These are phyloP conservation scores for Russula griseocarnosa DNA, from an alignment of 768 basidiomycete species.

Conservation along the genomic window DNA sequence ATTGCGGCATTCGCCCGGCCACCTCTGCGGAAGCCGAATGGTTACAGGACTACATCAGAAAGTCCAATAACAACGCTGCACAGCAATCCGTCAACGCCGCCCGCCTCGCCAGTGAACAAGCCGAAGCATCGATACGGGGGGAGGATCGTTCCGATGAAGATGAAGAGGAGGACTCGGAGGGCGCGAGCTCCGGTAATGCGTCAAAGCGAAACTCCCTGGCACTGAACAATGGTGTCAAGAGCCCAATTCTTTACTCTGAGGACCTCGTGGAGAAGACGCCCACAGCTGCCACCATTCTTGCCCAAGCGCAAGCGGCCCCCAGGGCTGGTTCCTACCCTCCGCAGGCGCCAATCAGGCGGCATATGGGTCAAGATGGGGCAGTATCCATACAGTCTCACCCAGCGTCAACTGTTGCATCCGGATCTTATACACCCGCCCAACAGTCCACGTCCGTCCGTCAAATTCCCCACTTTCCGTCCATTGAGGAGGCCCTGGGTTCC, in stretches of 20 bases:
- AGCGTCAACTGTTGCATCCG: slow-evolving; percentile 43
- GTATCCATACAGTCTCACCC: slow-evolving; percentile 47
- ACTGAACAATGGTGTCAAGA: slow-evolving; percentile 60
- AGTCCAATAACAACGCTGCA: slow-evolving; percentile 81
- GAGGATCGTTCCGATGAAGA: slow-evolving; percentile 81
- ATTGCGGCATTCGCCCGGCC: slow-evolving; percentile 91
- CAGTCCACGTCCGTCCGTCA: slow-evolving; percentile 65
- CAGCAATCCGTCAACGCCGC: slow-evolving; percentile 73
- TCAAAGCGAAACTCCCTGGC: slow-evolving; percentile 74
- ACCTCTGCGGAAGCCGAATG: slow-evolving; percentile 88
- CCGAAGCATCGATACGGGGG: slow-evolving; percentile 53
- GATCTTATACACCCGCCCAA: slow-evolving; percentile 45
- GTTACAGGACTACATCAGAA: slow-evolving; percentile 87
- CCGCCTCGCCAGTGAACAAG: slow-evolving; percentile 64
- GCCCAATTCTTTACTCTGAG: slow-evolving; percentile 48
- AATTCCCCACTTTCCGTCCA: slow-evolving; percentile 75
- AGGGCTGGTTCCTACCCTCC: slow-evolving; percentile 54
- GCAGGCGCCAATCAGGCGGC: slow-evolving; percentile 75
- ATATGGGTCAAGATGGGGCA: slow-evolving; percentile 50
- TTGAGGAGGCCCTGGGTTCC: slow-evolving; percentile 77
- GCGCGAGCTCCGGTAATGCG: slow-evolving; percentile 52
- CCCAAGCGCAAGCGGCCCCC: slow-evolving; percentile 70
- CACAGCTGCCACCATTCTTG: slow-evolving; percentile 69
- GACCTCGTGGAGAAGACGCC: slow-evolving; percentile 84
- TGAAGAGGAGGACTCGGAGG: slow-evolving; percentile 83